Base-by-base conservation (phyloP, 306 rosid species). In the Ochetophila trinervis region DNA sequence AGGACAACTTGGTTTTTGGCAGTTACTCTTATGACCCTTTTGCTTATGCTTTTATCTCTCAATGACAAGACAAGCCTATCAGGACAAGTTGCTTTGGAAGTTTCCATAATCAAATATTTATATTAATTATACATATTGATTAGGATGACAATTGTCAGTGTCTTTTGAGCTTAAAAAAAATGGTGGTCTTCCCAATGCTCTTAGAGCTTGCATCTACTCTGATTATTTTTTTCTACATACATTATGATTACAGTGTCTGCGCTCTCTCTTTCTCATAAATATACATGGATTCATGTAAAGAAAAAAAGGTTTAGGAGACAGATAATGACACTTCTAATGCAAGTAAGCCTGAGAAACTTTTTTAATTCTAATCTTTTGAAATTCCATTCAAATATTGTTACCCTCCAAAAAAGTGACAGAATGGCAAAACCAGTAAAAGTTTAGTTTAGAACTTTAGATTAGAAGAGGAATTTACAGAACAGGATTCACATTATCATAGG, bases 291-390 rank as follows among this genome's bases (percentile, higher is more conserved):
- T 59, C 16, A 59, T 47, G 61, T 36, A 22, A 59, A 65, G 53
- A 40, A 24, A 27, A n/a, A 68, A 57, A 74, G 75, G 49, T 67
- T 20, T 22, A 18, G 60, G 45, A 12, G 64, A 62, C 24, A 64
- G 81, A 83, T 60, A 72, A 80, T 53, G 84, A 79, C 67, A 52
- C 84, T 81, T 78, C n/a, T 52, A 45, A 13, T 18, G 42, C 71
- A 80, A 75, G 90, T 77, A 79, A 86, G 63, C 48, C 64, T 32
- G 15, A 63, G 55, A 10, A 44, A 19, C 54, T 50, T 50, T 50
- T 50, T 50, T 8, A 45, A 50, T n/a, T 19, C 20, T 16, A 7
- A 48, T 17, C 32, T 65, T 50, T 64, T 24, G 40, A 61, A 22
- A 44, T 17, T 17, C 36, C 15, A 7, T 48, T 37, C 11, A 7